Conservation (phyloP, 352 stramenopile genomes). For the Phytopythium ostracodes region DNA sequence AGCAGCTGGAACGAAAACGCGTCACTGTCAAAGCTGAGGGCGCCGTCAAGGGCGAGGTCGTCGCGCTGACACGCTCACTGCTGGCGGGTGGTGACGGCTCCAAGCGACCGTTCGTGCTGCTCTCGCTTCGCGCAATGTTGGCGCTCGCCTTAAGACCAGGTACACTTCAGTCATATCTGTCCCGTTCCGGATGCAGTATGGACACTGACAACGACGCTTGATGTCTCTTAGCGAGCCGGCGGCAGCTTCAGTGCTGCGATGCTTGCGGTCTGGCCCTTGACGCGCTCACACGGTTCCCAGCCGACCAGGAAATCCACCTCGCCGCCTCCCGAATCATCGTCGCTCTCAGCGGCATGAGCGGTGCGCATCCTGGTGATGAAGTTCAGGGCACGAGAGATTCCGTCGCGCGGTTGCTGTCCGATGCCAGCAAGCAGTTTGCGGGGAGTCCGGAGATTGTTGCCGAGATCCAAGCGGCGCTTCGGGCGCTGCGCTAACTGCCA, state of each 20-base stretch:
- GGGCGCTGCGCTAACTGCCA: neutral
- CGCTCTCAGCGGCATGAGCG: neutral
- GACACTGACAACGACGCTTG: neutral
- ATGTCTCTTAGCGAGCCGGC: neutral
- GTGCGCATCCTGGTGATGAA: no score
- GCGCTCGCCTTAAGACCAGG: conserved; percentile 1
- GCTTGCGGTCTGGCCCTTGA: conserved; percentile 10
- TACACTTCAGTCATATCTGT: neutral
- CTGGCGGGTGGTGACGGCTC: neutral
- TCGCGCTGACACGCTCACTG: neutral
- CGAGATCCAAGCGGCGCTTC: neutral
- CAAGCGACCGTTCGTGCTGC: neutral
- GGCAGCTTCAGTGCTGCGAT: conserved; percentile 13
- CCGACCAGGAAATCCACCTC: conserved; percentile 6
- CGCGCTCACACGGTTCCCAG: conserved; percentile 3
- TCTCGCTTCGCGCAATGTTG: neutral
- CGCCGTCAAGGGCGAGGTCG: conserved; percentile 1
- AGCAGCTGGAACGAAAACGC: neutral
- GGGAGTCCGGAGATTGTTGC: neutral
- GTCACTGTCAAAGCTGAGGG: neutral
- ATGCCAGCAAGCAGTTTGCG: neutral
- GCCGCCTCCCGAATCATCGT: neutral
- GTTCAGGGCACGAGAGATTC: neutral
- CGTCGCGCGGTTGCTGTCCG: neutral
- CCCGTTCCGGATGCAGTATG: neutral